A percentile compares a stretch with the other conserved stretches of the same genome.
Conservation (phyloP, 202 grass and related monocot species). For the Brachypodium distachyon region DNA sequence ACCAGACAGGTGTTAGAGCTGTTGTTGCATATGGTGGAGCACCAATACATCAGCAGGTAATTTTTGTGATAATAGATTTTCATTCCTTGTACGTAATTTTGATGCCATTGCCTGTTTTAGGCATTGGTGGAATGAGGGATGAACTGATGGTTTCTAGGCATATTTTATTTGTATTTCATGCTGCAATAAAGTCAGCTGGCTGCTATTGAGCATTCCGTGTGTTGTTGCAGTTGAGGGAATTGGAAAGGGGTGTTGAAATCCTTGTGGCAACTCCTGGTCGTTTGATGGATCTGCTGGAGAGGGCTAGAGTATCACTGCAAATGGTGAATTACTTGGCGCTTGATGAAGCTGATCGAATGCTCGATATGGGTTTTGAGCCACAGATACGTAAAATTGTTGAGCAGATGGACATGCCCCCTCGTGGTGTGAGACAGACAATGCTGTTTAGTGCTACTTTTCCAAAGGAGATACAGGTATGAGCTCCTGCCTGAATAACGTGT, state of each 20-base stretch:
- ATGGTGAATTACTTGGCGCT: constrained; percentile 79
- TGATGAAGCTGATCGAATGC: constrained; percentile 98
- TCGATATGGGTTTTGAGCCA: constrained; percentile 99
- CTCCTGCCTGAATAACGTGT: neutral
- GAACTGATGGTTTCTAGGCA: neutral
- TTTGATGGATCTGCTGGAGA: constrained; percentile 89
- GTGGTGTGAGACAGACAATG: constrained; percentile 84
- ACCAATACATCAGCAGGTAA: constrained; percentile 76
- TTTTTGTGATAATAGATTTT: neutral
- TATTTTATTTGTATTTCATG: neutral
- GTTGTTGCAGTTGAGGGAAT: constrained; percentile 58
- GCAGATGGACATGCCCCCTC: constrained; percentile 89
- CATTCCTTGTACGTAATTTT: neutral
- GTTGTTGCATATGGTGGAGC: constrained; percentile 97
- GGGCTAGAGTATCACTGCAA: constrained; percentile 90
- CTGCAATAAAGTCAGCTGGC: neutral
- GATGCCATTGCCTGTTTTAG: neutral
- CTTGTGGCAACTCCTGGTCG: constrained; percentile 97
- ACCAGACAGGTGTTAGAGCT: constrained; percentile 77
- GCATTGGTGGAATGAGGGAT: neutral
- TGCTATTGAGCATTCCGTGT: constrained; percentile 2
- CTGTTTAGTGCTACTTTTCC: constrained; percentile 97
- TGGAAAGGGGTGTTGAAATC: constrained; percentile 94
- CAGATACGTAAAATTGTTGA: constrained; percentile 97
- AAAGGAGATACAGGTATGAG: constrained; percentile 80